Evolutionary conservation across 169 alveolate species (phyloP), one percentile per base, ranked within the genome.

Genomic region (Eimeria falciformis): DNA sequence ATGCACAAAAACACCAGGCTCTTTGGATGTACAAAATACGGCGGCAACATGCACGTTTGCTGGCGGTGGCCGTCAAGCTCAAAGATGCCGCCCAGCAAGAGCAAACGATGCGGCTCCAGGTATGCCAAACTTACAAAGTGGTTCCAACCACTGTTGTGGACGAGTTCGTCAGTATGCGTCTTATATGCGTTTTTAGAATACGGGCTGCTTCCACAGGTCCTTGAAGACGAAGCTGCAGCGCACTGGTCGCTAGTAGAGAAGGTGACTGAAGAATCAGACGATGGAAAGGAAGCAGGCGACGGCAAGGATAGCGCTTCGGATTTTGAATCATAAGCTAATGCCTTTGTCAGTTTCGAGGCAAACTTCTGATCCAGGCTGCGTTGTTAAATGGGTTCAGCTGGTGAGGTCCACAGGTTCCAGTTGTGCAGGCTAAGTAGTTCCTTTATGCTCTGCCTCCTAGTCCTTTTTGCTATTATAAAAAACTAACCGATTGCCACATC

Each of bases 211-310:
- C 37, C 73, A 27, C 47, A 81, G 89, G 89, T 55, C 25, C 37
- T 81, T 17, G 89, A 81, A 66, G 89, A 81, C 55, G 89, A 81
- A 81, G 89, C 89, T 6, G 89, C 77, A 33, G 77, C 23, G 77
- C 89, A 81, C 55, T 81, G 89, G 89, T 81, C 89, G 56, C 33
- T 81, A 65, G 45, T 55, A 29, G 75, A 45, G 37, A 81, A 81
- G 45, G 77, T 56, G 40, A 11, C 89, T 53, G 75, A 53, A 7
- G 33, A 33, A 7, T 81, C 89, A 40, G 89, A 56, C 33, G 89
- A 81, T 55, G 89, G 55, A 81, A 33, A 55, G 14, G 43, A 55
- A 50, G 14, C 56, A 53, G 58, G n/a, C 21, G n/a, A 12, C 73
- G 1, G n/a, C 23, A 40, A 55, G 89, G 55, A 55, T 1, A n/a